phyloP scores from a whole-genome alignment of 345 rosid species.

The Eucalyptus sp. region DNA sequence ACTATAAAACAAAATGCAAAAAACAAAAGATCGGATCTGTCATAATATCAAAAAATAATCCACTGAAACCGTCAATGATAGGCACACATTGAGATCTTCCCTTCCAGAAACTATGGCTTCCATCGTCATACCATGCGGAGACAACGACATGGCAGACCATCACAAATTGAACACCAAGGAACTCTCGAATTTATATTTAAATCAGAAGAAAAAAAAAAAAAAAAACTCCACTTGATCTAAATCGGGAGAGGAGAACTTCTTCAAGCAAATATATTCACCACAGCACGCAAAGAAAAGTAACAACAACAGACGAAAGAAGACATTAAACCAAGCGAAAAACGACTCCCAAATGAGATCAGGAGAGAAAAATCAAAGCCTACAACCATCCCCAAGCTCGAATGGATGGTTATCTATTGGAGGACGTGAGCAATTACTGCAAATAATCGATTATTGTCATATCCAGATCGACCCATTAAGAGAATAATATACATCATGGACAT shows the following conservation, averaged over 20 bases:
- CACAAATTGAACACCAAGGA: rapidly evolving
- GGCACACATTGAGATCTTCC: background rate
- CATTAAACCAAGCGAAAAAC: rapidly evolving
- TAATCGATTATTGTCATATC: background rate
- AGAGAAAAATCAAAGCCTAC: background rate
- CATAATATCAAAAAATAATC: background rate
- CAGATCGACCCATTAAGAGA: background rate
- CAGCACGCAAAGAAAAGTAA: rapidly evolving
- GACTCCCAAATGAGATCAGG: background rate
- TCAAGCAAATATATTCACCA: background rate
- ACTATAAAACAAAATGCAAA: background rate
- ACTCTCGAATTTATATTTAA: background rate
- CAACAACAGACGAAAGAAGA: rapidly evolving
- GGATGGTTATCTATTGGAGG: background rate
- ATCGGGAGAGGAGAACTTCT: no score
- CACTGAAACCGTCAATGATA: rapidly evolving
- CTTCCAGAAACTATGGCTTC: rapidly evolving
- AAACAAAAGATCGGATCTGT: rapidly evolving
- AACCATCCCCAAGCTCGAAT: background rate
- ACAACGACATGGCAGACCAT: background rate
- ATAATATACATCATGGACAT: no score
- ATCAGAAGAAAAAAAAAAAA: rapidly evolving
- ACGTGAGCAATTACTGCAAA: background rate
- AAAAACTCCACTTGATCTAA: rapidly evolving
- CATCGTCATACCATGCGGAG: background rate